A percentile compares a stretch with the other conserved stretches of the same genome.
These are phyloP conservation scores for Acanthamoeba sp. DNA, from an alignment of 208 protist genomes.

Conservation along the genomic window DNA sequence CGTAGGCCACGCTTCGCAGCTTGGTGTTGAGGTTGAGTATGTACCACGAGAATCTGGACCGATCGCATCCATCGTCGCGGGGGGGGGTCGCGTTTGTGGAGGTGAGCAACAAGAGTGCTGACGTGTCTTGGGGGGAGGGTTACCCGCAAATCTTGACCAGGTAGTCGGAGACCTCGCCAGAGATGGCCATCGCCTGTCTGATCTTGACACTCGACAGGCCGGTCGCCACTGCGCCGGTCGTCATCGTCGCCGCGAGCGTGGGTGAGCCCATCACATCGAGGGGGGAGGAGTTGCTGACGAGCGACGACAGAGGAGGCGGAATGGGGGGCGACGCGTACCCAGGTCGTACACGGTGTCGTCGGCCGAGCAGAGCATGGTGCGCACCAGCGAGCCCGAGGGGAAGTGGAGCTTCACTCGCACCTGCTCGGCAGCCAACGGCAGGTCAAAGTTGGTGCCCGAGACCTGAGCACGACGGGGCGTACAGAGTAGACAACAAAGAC, in stretches of 20 bases:
- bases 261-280: fast-evolving
- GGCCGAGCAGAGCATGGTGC: background rate
- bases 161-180: background rate
- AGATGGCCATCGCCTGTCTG: background rate
- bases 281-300: too few species aligned
- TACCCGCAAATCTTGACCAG: constrained; percentile 30
- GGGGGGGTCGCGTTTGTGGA: too few species aligned
- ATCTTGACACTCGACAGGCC: background rate
- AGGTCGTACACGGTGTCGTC: background rate
- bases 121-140: background rate
- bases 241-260: background rate
- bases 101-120: background rate
- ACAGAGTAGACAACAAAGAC: too few species aligned
- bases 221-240: background rate
- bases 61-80: background rate
- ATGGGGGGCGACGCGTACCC: background rate
- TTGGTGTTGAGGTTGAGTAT: background rate
- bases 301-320: too few species aligned
- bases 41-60: background rate
- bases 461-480: background rate
- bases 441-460: background rate
- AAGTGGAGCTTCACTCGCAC: constrained; percentile 8
- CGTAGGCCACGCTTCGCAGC: background rate
- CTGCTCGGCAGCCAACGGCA: background rate
- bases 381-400: constrained; percentile 1